Conservation (phyloP, 1,139 yeast species). For the Taphrina sp. region DNA sequence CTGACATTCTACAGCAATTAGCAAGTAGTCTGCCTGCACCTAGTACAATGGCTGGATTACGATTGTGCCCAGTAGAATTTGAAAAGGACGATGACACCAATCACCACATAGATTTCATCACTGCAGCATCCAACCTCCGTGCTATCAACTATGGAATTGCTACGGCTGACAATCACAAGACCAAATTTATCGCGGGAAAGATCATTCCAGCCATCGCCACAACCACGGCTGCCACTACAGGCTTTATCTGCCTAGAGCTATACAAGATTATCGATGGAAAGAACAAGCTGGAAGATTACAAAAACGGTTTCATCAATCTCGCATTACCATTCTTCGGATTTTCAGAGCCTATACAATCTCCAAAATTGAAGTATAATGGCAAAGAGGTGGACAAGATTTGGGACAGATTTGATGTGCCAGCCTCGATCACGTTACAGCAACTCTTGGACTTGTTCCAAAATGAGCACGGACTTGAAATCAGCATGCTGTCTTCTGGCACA, state of each 20-base stretch:
- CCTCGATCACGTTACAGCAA: slow-evolving; percentile 73
- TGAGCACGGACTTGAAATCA: slow-evolving; percentile 78
- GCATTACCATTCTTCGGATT: slow-evolving; percentile 97
- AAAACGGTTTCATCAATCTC: slow-evolving; percentile 88
- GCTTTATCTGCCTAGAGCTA: slow-evolving; percentile 85
- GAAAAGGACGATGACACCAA: slow-evolving; percentile 97
- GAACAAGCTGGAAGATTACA: slow-evolving; percentile 75
- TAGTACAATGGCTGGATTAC: slow-evolving; percentile 80
- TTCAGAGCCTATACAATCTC: slow-evolving; percentile 89
- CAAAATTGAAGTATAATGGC: slow-evolving; percentile 76
- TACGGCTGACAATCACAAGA: slow-evolving; percentile 63
- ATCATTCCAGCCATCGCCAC: slow-evolving; percentile 89
- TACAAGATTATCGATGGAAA: slow-evolving; percentile 78
- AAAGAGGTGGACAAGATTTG: slow-evolving; percentile 83
- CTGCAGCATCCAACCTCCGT: slow-evolving; percentile 96
- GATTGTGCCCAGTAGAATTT: slow-evolving; percentile 82
- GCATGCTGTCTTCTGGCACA: slow-evolving; percentile 91
- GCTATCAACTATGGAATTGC: slow-evolving; percentile 88
- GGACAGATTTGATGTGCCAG: slow-evolving; percentile 85
- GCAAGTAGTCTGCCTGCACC: slow-evolving; percentile 86
- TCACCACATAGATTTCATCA: slow-evolving; percentile 91
- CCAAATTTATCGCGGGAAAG: slow-evolving; percentile 67
- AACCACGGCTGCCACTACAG: slow-evolving; percentile 94
- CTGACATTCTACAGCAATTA: slow-evolving; percentile 52
- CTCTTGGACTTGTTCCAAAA: slow-evolving; percentile 72